Percentiles rank a stretch among this genome's conserved stretches.
These are phyloP conservation scores for Mycena maculata DNA, from an alignment of 768 basidiomycete species.

Conservation along the genomic window DNA sequence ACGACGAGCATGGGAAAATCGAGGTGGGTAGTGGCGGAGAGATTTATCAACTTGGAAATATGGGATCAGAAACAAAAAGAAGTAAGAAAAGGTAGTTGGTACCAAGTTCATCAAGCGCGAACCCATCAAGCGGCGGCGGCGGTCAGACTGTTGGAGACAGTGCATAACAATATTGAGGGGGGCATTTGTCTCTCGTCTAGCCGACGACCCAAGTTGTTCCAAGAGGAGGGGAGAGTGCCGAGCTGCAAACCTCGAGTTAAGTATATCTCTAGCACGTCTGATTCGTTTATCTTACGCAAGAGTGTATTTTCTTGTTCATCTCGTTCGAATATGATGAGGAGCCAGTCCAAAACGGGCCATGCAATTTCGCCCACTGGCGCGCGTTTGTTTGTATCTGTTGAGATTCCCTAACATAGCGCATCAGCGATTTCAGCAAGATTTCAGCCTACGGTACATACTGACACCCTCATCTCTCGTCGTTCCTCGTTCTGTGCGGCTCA, in stretches of 20 bases:
- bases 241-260: constrained; percentile 32
- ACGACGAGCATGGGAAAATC: constrained; percentile 52
- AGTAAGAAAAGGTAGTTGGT: no score
- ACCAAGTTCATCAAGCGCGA: constrained; percentile 35
- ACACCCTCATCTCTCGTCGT: no score
- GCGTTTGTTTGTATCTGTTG: no score
- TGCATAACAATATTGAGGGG: no score
- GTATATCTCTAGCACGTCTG: background rate
- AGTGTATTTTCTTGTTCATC: constrained; percentile 56
- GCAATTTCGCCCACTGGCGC: constrained; percentile 69
- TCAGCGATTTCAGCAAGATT: no score
- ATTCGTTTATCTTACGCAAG: constrained; percentile 26
- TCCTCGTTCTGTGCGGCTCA: no score
- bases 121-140: no score
- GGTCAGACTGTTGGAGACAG: no score
- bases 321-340: constrained; percentile 74
- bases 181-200: constrained; percentile 71
- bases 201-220: constrained; percentile 61
- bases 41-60: constrained; percentile 51
- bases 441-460: no score
- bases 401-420: no score
- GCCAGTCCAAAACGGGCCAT: constrained; percentile 80
- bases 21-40: constrained; percentile 50
- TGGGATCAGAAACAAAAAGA: no score
- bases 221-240: constrained; percentile 65